These are phyloP conservation scores for Kodamaea nitidulidarum DNA, from an alignment of 805 yeast genomes.

Conservation along the genomic window DNA sequence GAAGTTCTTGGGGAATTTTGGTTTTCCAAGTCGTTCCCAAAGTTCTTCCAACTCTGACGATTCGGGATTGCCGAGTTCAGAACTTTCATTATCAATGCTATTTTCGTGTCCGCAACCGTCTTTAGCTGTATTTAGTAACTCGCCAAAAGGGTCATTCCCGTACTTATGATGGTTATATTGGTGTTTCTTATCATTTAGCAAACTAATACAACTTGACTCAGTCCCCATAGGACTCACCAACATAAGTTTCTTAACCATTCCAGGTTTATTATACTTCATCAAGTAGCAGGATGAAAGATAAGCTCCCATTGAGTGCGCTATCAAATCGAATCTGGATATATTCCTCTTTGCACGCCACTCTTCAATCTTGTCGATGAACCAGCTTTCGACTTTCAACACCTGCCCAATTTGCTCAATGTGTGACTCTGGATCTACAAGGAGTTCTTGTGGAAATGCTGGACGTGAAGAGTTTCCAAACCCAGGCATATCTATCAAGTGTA, in stretches of 20 bases:
- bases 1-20: constrained; percentile 32
- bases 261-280: constrained; percentile 31
- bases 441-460: constrained; percentile 32
- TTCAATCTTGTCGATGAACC: constrained; percentile 41
- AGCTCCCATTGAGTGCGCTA: constrained; percentile 44
- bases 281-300: constrained; percentile 38
- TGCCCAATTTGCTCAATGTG: constrained; percentile 26
- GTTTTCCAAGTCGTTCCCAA: constrained; percentile 35
- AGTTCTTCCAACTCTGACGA: constrained; percentile 14
- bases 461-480: constrained; percentile 43
- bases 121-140: constrained; percentile 20
- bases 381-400: constrained; percentile 31
- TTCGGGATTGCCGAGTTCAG: not conserved
- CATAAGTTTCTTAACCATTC: constrained; percentile 21
- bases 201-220: constrained; percentile 33
- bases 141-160: constrained; percentile 35
- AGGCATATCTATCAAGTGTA: constrained; percentile 40
- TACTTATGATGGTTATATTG: constrained; percentile 32
- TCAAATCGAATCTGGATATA: constrained; percentile 25
- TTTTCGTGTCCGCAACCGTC: no score
- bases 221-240: constrained; percentile 44
- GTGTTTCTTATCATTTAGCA: constrained; percentile 26
- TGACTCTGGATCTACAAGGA: constrained; percentile 19
- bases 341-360: constrained; percentile 28
- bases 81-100: not conserved